Evolutionary conservation across 192 early-diverging fungal species (phyloP).

Genomic region (Linnemannia zychae): DNA sequence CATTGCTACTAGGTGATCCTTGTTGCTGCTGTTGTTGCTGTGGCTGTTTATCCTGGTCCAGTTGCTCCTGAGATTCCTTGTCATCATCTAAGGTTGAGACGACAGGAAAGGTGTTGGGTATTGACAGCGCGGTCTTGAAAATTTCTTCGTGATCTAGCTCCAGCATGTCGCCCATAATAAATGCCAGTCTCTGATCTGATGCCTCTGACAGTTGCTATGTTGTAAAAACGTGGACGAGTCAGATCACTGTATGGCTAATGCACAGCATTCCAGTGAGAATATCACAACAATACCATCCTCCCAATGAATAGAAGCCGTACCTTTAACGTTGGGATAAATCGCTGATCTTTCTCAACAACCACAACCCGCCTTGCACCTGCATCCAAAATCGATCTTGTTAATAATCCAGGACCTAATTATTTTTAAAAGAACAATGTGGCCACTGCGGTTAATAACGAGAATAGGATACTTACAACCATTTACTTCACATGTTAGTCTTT

Average conservation of each 20-base stretch:
- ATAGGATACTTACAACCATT: not conserved
- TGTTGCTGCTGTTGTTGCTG: not conserved
- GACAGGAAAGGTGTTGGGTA: slow-evolving; percentile 10
- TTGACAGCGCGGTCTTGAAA: slow-evolving; percentile 45
- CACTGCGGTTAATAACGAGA: too few relatives aligned
- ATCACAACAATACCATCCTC: too few relatives aligned
- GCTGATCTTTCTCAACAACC: slow-evolving; percentile 79
- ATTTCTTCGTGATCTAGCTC: slow-evolving; percentile 67
- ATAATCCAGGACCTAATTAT: slow-evolving; percentile 73
- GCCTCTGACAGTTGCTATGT: slow-evolving; percentile 79
- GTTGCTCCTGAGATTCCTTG: not conserved
- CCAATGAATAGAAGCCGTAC: slow-evolving; percentile 51
- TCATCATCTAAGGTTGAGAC: not conserved
- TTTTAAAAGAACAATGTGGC: not conserved
- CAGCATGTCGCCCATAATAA: slow-evolving; percentile 78
- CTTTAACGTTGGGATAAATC: slow-evolving; percentile 75
- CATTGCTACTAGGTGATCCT: not conserved
- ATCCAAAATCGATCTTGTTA: slow-evolving; percentile 84
- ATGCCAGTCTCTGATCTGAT: slow-evolving; percentile 57
- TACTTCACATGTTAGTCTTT: not conserved
- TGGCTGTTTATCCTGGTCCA: not conserved
- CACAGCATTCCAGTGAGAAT: too few relatives aligned
- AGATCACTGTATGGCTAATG: too few relatives aligned
- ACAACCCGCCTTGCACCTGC: slow-evolving; percentile 72
- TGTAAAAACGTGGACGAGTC: not conserved